These are phyloP conservation scores for Cadophora sp. DNA, from an alignment of 2,329 filamentous ascomycete species.

Conservation along the genomic window DNA sequence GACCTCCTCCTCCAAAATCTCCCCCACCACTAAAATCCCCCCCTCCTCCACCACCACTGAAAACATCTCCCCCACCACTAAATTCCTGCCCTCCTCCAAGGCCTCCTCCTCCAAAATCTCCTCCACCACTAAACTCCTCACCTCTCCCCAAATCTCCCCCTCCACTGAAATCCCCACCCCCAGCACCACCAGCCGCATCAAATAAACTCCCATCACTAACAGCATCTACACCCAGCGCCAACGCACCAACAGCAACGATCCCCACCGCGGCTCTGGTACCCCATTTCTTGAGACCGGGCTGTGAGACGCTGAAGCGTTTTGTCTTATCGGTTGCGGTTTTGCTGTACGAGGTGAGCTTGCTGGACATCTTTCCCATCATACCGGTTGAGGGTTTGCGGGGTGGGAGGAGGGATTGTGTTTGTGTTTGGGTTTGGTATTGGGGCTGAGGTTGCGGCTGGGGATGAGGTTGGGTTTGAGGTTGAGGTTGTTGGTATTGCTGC, in stretches of 20 bases:
- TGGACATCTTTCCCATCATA: constrained; percentile 6
- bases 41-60: not conserved
- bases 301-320: constrained; percentile 13
- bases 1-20: not conserved
- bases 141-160: not conserved
- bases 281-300: constrained; percentile 21
- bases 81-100: not conserved
- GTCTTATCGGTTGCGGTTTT: constrained; percentile 10
- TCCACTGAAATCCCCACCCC: constrained; percentile 1
- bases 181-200: not conserved
- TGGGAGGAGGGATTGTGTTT: not conserved
- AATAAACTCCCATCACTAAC: constrained; percentile 8
- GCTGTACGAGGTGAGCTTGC: constrained; percentile 1
- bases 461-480: not conserved
- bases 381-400: constrained; percentile 12
- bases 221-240: constrained; percentile 18
- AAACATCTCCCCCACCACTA: not conserved
- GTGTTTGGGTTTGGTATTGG: not conserved
- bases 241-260: constrained; percentile 8
- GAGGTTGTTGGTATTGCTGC: not conserved
- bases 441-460: not conserved
- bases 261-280: constrained; percentile 16
- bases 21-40: not conserved
- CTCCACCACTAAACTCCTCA: not conserved
- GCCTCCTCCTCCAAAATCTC: not conserved